Base-by-base conservation (phyloP, 2,329 filamentous ascomycete species). In the Colletotrichum liriopes region DNA sequence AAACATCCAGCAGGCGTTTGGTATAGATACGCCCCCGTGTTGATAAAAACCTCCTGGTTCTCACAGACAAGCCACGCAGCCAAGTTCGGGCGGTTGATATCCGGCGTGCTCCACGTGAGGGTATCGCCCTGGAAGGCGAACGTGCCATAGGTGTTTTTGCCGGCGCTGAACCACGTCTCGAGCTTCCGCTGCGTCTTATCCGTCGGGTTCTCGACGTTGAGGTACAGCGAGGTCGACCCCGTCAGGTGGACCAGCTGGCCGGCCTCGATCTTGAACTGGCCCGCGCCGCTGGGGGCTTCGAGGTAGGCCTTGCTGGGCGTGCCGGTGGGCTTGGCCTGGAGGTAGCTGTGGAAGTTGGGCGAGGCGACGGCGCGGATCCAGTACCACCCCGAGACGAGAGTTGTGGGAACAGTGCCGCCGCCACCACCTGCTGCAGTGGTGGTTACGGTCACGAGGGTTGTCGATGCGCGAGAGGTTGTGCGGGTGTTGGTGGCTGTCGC, bases 1-100 rank as follows among this genome's bases (percentile, higher is more conserved):
- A 84, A 82, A 80, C 89, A 91, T 3, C 89, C 89, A 4, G 80
- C 78, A 0, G 89, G 89, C 14, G 89, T 91, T 79, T 87, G 81
- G 76, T 90, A 91, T 35, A 81, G 80, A 76, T 91, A 91, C 18
- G 87, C 87, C 0, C 90, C 89, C 66, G 90, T 83, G 76, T 91
- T 91, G 76, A 91, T 84, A 76, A 87, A 90, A 73, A 91, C 74
- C 56, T 77, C 78, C 79, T 88, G 85, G 7, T 82, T 81, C 56
- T 80, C 81, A 73, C 88, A 91, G 64, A 91, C 89, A 74, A 90
- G 85, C 88, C 89, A 91, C 1, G 89, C 89, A 26, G 85, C 86
- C 55, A 84, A 76, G 77, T 91, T 91, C 62, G 88, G 88, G 45
- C 89, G 78, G 60, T 81, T 79, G 43, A 91, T 79, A 32, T 83